Evolutionary conservation across 2,329 filamentous ascomycete species (phyloP).

Genomic region (Monilinia polystroma): DNA sequence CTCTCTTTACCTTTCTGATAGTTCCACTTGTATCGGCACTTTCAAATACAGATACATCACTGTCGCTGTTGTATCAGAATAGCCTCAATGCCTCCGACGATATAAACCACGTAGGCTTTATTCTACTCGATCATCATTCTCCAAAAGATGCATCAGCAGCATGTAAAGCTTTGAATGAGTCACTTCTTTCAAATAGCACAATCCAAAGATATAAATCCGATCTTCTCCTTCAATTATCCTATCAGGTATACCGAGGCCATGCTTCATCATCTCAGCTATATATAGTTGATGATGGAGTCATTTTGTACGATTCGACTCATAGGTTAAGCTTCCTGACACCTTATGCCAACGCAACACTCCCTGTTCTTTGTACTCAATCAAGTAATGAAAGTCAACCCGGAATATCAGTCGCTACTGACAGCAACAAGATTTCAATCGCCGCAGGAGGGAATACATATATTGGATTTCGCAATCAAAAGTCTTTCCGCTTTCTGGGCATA

Average conservation of each 20-base stretch:
- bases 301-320: constrained; percentile 39
- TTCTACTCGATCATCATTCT: constrained; percentile 48
- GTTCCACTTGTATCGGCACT: constrained; percentile 8
- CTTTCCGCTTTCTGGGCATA: constrained; percentile 43
- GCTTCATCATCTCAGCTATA: constrained; percentile 43
- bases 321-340: constrained; percentile 41
- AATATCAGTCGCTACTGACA: constrained; percentile 40
- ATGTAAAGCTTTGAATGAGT: constrained; percentile 50
- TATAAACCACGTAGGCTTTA: constrained; percentile 51
- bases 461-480: constrained; percentile 54
- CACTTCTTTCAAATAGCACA: constrained; percentile 45
- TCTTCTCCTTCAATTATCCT: constrained; percentile 47
- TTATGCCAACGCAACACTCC: constrained; percentile 40
- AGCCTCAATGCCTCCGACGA: constrained; percentile 55
- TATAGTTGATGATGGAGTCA: constrained; percentile 46
- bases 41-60: constrained; percentile 45
- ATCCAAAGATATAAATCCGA: constrained; percentile 47
- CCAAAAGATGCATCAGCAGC: constrained; percentile 44
- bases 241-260: constrained; percentile 46
- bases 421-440: constrained; percentile 44
- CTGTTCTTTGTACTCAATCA: constrained; percentile 53
- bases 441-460: constrained; percentile 48
- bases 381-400: constrained; percentile 40
- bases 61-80: constrained; percentile 54
- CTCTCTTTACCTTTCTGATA: not conserved